A percentile compares a stretch with the other conserved stretches of the same genome.
Evolutionary conservation across 2,329 filamentous ascomycete species (phyloP).

Genomic region (Aspergillus hortae): DNA sequence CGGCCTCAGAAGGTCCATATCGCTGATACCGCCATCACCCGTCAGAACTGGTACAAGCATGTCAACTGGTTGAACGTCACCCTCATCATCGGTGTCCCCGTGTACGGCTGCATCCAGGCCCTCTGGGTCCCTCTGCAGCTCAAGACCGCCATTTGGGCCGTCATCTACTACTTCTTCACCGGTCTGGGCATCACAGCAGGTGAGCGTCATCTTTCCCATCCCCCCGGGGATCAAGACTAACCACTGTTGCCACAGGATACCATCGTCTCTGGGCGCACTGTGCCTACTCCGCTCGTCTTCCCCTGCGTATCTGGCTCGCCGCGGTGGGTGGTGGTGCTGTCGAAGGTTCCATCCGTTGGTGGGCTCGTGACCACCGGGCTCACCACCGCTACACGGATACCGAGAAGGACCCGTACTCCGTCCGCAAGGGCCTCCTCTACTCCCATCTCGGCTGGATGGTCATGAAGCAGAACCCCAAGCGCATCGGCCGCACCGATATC

Average conservation of each 20-base stretch:
- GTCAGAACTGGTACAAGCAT: constrained; percentile 83
- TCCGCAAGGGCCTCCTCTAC: constrained; percentile 82
- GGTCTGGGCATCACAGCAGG: constrained; percentile 75
- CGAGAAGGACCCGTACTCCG: constrained; percentile 86
- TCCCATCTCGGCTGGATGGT: constrained; percentile 88
- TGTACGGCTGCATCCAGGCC: constrained; percentile 68
- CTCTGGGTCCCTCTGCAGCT: constrained; percentile 73
- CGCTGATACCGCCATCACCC: constrained; percentile 75
- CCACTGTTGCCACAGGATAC: constrained; percentile 51
- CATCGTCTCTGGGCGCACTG: constrained; percentile 84
- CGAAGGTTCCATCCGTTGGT: constrained; percentile 84
- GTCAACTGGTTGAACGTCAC: constrained; percentile 89
- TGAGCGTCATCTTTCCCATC: constrained; percentile 35
- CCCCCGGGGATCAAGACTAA: constrained; percentile 4
- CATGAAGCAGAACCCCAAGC: constrained; percentile 89
- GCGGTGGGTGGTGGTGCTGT: constrained; percentile 78
- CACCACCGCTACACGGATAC: constrained; percentile 92
- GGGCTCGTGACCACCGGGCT: constrained; percentile 80
- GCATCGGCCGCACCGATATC: constrained; percentile 82
- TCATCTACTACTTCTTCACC: constrained; percentile 80
- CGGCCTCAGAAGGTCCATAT: constrained; percentile 72
- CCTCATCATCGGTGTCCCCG: constrained; percentile 74
- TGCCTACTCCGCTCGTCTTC: constrained; percentile 72
- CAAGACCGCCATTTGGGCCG: constrained; percentile 69
- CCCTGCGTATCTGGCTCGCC: constrained; percentile 78